phyloP scores from a whole-genome alignment of 2,329 filamentous ascomycete genomes.

The Exophiala oligosperma region DNA sequence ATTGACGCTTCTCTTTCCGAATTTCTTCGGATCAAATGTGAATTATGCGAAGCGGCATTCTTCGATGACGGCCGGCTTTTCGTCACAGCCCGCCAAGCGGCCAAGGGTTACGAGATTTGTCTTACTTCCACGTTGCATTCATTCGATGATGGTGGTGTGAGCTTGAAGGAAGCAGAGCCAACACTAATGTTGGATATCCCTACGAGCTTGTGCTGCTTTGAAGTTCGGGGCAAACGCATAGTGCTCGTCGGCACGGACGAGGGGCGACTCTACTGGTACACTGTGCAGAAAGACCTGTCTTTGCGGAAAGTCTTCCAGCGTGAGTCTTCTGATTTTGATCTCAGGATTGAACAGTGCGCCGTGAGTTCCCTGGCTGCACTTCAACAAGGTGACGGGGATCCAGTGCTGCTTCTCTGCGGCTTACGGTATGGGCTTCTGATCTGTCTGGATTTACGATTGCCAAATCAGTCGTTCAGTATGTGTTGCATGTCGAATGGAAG shows the following conservation, averaged over 20 bases:
- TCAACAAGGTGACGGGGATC: constrained; percentile 12
- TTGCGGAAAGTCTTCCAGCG: too few relatives aligned
- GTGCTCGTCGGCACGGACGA: constrained; percentile 42
- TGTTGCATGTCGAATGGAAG: constrained; percentile 33
- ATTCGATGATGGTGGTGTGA: background rate
- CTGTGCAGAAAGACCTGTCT: constrained; percentile 35
- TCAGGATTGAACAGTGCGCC: constrained; percentile 38
- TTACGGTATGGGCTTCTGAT: constrained; percentile 47
- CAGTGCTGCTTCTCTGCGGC: constrained; percentile 41
- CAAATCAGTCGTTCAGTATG: constrained; percentile 9
- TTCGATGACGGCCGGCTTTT: constrained; percentile 8
- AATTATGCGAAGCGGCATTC: constrained; percentile 6
- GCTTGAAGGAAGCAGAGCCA: background rate
- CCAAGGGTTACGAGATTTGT: constrained; percentile 11
- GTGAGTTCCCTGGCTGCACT: constrained; percentile 35
- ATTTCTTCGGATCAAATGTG: background rate
- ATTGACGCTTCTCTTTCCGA: background rate
- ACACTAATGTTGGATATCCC: constrained; percentile 3
- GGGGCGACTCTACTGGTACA: too few relatives aligned
- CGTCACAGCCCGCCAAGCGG: constrained; percentile 1
- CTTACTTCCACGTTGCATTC: constrained; percentile 4
- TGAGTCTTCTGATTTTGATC: constrained; percentile 4
- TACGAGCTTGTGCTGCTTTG: constrained; percentile 13
- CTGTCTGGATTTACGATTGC: constrained; percentile 35
- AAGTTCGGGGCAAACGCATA: constrained; percentile 22